Evolutionary conservation across 2,329 filamentous ascomycete species (phyloP).

Genomic region (Talaromyces sp.): DNA sequence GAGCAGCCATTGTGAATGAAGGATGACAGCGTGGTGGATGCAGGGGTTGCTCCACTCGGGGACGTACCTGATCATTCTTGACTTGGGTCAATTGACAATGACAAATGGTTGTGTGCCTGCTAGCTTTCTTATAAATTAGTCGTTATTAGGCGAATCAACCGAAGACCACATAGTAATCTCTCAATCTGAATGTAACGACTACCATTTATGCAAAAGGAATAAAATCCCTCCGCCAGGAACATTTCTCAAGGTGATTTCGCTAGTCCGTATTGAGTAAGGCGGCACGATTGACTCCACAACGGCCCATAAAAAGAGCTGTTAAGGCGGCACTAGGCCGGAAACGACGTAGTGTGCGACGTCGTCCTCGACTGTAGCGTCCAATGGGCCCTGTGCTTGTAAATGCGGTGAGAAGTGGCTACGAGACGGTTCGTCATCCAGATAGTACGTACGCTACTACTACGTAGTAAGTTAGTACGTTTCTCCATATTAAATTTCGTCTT

Average conservation of each 20-base stretch:
- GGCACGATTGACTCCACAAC: background rate
- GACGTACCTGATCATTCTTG: background rate
- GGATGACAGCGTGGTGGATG: constrained; percentile 6
- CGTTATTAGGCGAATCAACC: too few relatives aligned
- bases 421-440: too few relatives aligned
- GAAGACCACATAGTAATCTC: background rate
- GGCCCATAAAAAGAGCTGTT: background rate
- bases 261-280: background rate
- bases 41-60: constrained; percentile 6
- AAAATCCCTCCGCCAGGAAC: background rate
- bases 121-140: background rate
- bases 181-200: background rate
- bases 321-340: background rate
- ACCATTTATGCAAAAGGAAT: background rate
- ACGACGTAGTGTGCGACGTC: background rate
- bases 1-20: constrained; percentile 1
- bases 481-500: background rate
- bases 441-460: too few relatives aligned
- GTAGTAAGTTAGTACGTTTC: background rate
- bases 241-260: background rate
- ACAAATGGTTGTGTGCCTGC: background rate
- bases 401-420: background rate
- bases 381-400: background rate
- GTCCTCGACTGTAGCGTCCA: background rate
- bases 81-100: background rate